phyloP scores from a whole-genome alignment of 2,329 filamentous ascomycete species.

The Diaporthe vaccinii region DNA sequence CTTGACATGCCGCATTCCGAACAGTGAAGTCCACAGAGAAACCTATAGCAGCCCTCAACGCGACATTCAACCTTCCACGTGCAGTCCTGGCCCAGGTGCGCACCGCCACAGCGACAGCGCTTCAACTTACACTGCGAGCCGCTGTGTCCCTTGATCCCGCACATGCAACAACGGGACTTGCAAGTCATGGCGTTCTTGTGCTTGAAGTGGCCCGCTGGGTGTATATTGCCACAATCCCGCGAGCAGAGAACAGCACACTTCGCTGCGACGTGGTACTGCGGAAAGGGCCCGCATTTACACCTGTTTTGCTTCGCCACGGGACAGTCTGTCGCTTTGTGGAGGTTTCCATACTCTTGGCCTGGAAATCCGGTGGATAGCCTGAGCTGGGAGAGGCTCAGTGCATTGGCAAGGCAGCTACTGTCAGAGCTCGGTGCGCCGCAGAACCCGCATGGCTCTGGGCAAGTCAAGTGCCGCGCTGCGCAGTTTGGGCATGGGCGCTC shows the following conservation, averaged over 20 bases:
- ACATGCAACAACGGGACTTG: constrained; percentile 56
- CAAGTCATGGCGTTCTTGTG: constrained; percentile 56
- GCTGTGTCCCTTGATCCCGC: constrained; percentile 53
- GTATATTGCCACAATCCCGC: constrained; percentile 49
- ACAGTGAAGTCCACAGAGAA: constrained; percentile 53
- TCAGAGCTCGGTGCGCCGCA: constrained; percentile 48
- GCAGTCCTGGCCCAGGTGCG: constrained; percentile 56
- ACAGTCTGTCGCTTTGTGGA: constrained; percentile 49
- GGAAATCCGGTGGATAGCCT: fast-evolving
- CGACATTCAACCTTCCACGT: constrained; percentile 55
- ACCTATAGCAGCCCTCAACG: constrained; percentile 49
- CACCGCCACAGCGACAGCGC: constrained; percentile 52
- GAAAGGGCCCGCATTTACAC: constrained; percentile 56
- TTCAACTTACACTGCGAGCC: constrained; percentile 52
- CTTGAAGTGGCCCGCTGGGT: constrained; percentile 45
- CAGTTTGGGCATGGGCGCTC: constrained; percentile 50
- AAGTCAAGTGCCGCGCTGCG: constrained; percentile 41
- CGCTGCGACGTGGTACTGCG: constrained; percentile 51
- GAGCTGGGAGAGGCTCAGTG: background rate
- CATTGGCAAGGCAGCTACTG: background rate
- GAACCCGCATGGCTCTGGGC: constrained; percentile 50
- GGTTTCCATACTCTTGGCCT: background rate
- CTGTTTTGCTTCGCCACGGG: constrained; percentile 50
- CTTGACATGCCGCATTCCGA: constrained; percentile 48
- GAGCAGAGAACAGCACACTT: constrained; percentile 52